Base-by-base conservation (phyloP, 1,284 basidiomycete genomes). In the Fomitopsis palustris region DNA sequence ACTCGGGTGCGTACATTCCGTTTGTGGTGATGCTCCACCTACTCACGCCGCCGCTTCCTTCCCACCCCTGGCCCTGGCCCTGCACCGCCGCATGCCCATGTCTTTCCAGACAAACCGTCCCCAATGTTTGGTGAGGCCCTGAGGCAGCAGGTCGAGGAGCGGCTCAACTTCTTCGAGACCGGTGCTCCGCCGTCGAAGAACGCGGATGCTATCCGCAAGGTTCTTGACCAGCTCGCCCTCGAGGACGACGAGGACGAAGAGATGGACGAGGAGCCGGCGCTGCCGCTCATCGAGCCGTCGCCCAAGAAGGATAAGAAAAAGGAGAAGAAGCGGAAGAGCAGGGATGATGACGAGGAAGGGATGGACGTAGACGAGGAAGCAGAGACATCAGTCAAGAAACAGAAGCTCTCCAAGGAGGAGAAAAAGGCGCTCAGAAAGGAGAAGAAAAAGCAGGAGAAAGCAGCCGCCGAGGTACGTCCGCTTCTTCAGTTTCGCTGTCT, bases 121-220 rank as follows among this genome's bases (percentile, higher is more conserved):
- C 78, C 92, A 58, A 96, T 96, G 73, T 98, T 96, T 68, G 97
- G 97, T 59, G 95, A 97, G 73, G 97, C 95, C 12, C 84, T 99
- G 23, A 85, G 92, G 14, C 81, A 84, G 5, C 97, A 99, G 77
- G 97, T 99, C 17, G 97, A 99, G 75, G 96, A 99, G 76, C 87
- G 97, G 17, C 83, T 99, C 9, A 82, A 81, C 62, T 99, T 99
- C 80, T 99, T 98, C 79, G 96, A 96, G 75, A 91, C 86, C 1
- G 94, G 94, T 23, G 83, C 81, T 6, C 83, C 93, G 4, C 93
- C 93, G 25, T 84, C 85, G 39, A 95, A 93, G 79, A 95, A 95
- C 67, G 81, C 90, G 21, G 93, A 95, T 64, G 90, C 89, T 23
- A 95, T 97, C 70, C 86, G 88, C 69, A 95, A 93, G 74, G 96